Evolutionary conservation across 2,329 filamentous ascomycete species (phyloP), one percentile per base, ranked within the genome.

Genomic region (Penicillium sp.): DNA sequence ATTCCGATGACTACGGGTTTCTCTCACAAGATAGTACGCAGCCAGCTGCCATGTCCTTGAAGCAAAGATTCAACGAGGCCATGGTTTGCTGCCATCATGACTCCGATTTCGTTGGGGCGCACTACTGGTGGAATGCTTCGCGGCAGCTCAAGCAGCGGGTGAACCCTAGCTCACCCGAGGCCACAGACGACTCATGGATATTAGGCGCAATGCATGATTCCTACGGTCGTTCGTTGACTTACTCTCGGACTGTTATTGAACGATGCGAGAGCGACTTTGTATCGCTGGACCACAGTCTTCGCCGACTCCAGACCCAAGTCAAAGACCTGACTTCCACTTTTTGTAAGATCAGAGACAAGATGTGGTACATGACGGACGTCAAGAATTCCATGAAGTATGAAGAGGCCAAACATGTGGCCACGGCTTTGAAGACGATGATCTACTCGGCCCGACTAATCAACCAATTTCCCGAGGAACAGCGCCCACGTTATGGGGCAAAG

Each of bases 281-380:
- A 11, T 90, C 87, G 81, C 77, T 95, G 16, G 89, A 89, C 63
- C 87, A 89, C 59, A 89, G 86, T 19, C 84, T 92, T 61, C 87
- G 89, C 61, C 81, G 87, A 3, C 84, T 90, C 40, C 88, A 92
- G 60, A 80, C 78, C 2, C 79, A 83, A 11, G 84, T 91, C 30
- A 86, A 89, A 34, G 78, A 82, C 4, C 88, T 89, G 81, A 87
- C 89, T 78, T 77, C 78, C 50, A 82, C 82, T 4, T 77, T 93
- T 31, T 82, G 84, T 49, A 84, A 86, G 18, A 77, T 96, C 33
- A 83, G 93, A 35, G 88, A 95, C 67, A 97, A 97, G 76, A 95
- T 97, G 88, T 99, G 93, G 93, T 99, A 95, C 67, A 88, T 93
- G 52, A 92, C 88, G 1, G 90, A 96, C 67, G 91, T 97, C 25